Evolutionary conservation across 306 rosid genomes (phyloP).

Genomic region (Morella rubra): DNA sequence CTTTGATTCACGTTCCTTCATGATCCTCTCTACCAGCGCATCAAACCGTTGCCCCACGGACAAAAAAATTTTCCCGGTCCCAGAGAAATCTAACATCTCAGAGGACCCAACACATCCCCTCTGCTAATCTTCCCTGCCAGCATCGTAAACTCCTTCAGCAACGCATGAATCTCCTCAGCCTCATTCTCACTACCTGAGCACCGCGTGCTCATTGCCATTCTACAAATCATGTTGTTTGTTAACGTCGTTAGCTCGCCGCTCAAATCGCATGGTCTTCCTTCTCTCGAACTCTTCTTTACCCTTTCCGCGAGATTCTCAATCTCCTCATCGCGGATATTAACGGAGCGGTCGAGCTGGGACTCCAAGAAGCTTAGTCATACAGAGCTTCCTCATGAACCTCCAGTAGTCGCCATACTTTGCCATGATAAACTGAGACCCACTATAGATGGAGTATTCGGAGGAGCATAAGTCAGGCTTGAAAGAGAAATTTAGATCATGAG

Average conservation of each 20-base stretch:
- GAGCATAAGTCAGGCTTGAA: slow-evolving; percentile 52
- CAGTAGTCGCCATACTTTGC: slow-evolving; percentile 59
- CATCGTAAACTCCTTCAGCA: slow-evolving; percentile 38
- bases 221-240: slow-evolving; percentile 49
- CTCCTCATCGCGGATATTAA: slow-evolving; percentile 41
- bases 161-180: slow-evolving; percentile 34
- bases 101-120: slow-evolving; percentile 64
- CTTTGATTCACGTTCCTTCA: slow-evolving; percentile 50
- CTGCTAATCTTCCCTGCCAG: slow-evolving; percentile 53
- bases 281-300: slow-evolving; percentile 21
- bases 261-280: slow-evolving; percentile 33
- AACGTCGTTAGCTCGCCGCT: slow-evolving; percentile 29
- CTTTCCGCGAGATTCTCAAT: slow-evolving; percentile 34
- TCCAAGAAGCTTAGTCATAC: slow-evolving; percentile 52
- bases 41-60: slow-evolving; percentile 41
- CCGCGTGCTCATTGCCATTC: slow-evolving; percentile 57
- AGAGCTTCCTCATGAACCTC: slow-evolving; percentile 65
- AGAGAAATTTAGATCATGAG: slow-evolving; percentile 48
- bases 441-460: slow-evolving; percentile 39
- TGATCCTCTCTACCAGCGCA: slow-evolving; percentile 44
- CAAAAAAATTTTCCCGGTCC: slow-evolving; percentile 43
- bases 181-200: slow-evolving; percentile 36
- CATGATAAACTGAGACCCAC: slow-evolving; percentile 44
- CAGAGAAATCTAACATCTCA: slow-evolving; percentile 57
- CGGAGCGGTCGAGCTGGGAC: slow-evolving; percentile 30